Evolutionary conservation across 1,284 basidiomycete genomes (phyloP).

Genomic region (Cryptococcus sp.): DNA sequence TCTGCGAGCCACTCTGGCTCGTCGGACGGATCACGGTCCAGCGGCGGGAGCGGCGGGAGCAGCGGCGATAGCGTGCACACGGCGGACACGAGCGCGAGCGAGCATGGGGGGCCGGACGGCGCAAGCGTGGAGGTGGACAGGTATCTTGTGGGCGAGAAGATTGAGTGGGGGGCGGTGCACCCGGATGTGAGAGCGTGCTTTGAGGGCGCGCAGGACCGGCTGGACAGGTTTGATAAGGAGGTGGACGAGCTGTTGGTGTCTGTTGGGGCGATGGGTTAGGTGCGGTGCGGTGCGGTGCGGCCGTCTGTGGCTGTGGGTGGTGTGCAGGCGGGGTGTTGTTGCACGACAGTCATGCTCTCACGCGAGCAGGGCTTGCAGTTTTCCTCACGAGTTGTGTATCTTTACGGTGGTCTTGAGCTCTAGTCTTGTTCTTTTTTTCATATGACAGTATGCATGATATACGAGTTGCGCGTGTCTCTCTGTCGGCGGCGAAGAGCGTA

Average conservation of each 20-base stretch:
- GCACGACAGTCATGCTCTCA: no score
- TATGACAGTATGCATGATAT: no score
- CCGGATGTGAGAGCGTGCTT: slow-evolving; percentile 61
- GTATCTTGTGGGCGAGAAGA: slow-evolving; percentile 62
- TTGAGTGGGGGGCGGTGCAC: slow-evolving; percentile 61
- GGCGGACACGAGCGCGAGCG: background rate
- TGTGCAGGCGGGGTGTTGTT: no score
- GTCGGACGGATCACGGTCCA: background rate
- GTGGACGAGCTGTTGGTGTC: slow-evolving; percentile 62
- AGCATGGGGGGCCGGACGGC: background rate
- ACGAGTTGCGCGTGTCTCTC: no score
- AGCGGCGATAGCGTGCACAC: background rate
- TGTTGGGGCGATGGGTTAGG: slow-evolving; percentile 6
- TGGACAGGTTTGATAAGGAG: slow-evolving; percentile 70
- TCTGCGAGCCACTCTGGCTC: background rate
- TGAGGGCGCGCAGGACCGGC: slow-evolving; percentile 62
- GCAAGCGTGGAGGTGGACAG: slow-evolving; percentile 56
- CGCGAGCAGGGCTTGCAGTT: no score
- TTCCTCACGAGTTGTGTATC: no score
- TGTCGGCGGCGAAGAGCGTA: no score
- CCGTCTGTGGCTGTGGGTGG: no score
- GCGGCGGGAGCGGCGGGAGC: background rate
- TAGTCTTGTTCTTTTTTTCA: no score
- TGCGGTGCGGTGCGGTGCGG: no score
- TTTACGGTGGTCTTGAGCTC: no score